Percentiles rank a stretch among this genome's conserved stretches.
Evolutionary conservation across 805 yeast genomes (phyloP).

Genomic region (Ogataea pignaliae): DNA sequence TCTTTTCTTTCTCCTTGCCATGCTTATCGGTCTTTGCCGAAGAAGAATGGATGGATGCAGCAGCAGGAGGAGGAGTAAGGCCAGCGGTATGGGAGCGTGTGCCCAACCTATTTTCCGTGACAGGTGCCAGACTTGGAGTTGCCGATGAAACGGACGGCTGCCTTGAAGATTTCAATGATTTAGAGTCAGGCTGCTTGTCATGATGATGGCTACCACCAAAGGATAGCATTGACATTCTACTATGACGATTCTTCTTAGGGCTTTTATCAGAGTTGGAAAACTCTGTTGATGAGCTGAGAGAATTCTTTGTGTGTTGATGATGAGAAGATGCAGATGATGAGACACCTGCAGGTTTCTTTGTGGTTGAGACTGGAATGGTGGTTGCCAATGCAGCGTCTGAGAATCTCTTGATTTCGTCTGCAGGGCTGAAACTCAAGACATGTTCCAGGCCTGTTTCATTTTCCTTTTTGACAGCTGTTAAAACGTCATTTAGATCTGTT

Average conservation of each 20-base stretch:
- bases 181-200: neutral
- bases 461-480: conserved; percentile 39
- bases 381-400: conserved; percentile 35
- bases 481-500: conserved; percentile 52
- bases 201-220: too few species aligned
- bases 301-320: conserved; percentile 16
- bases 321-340: conserved; percentile 8
- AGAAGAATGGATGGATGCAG: conserved; percentile 3
- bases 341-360: conserved; percentile 9
- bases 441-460: conserved; percentile 66
- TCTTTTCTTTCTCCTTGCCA: conserved; percentile 22
- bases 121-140: conserved; percentile 3
- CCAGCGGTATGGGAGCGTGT: neutral
- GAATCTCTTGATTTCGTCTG: conserved; percentile 54
- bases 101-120: neutral
- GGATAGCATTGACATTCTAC: too few species aligned
- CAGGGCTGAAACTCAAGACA: conserved; percentile 59
- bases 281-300: conserved; percentile 2
- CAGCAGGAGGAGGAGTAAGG: conserved; percentile 7
- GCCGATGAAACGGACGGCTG: conserved; percentile 8
- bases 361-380: conserved; percentile 24
- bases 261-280: neutral
- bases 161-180: conserved; percentile 8
- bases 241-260: too few species aligned
- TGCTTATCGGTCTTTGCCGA: conserved; percentile 11